Base-by-base conservation (phyloP, 1,284 basidiomycete species). In the Microbotryomycetes sp. region DNA sequence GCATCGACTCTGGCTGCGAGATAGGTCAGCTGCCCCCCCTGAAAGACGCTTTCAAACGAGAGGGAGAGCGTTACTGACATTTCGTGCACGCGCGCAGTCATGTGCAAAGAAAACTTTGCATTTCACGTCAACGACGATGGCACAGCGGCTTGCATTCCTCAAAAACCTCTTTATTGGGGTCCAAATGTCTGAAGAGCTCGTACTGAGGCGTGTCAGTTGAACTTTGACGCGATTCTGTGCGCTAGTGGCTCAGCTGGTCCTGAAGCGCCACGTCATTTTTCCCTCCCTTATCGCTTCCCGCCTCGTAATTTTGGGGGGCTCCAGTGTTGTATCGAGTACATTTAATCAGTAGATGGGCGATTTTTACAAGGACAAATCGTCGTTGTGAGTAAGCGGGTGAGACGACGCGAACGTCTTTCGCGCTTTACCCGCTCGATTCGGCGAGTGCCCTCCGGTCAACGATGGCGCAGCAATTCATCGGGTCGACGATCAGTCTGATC, bases 381-480 rank as follows among this genome's bases (percentile, higher is more conserved):
- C n/a, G n/a, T n/a, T n/a, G n/a, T n/a, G n/a, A n/a, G n/a, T n/a
- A n/a, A n/a, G n/a, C n/a, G n/a, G n/a, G n/a, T n/a, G n/a, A n/a
- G n/a, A n/a, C n/a, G n/a, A n/a, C n/a, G n/a, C n/a, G n/a, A n/a
- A n/a, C n/a, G n/a, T n/a, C n/a, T n/a, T n/a, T n/a, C n/a, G n/a
- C n/a, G n/a, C n/a, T n/a, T n/a, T n/a, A n/a, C n/a, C n/a, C n/a
- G n/a, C n/a, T n/a, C n/a, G n/a, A n/a, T n/a, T 41, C 18, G 35
- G 9, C 18, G 35, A 9, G 35, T 18, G 35, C 35, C 18, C 35
- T 18, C 24, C 41, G 29, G 16, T 41, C 30, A n/a, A 45, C 41
- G 27, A 71, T 68, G 66, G 68, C 69, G 47, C 54, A 61, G 35
- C 68, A 72, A 56, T 72, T 70, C 64, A 67, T 72, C 28, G 71